Base-by-base conservation (phyloP, 805 yeast genomes). In the Candida silvicultrix region DNA sequence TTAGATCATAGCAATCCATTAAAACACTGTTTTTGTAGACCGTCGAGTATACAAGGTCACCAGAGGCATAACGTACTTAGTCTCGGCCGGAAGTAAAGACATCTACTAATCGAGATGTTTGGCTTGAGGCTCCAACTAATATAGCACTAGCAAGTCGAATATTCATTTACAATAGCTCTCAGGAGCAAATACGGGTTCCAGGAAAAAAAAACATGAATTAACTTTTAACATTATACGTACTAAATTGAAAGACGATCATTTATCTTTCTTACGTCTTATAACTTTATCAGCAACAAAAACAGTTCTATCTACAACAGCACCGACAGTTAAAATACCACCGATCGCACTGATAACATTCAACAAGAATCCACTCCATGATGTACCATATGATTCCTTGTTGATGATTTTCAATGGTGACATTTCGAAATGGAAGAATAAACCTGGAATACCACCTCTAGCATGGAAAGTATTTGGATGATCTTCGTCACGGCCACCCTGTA, bases 321-420 rank as follows among this genome's bases (percentile, higher is more conserved):
- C 98, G 23, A 92, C 89, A 23, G 97, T 90, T 48, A 94, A 71
- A 11, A 94, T 89, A 41, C 98, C 97, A 10, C 97, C 98, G 37
- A 92, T 75, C 8, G 95, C 88, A 46, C 96, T 85, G 53, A 94
- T 80, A 23, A 86, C 87, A 32, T 90, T 89, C 48, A 89, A 69
- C 22, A 89, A 58, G 60, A 90, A 89, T 2, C 89, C 86, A 28
- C 90, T 83, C 83, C 94, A 85, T 2, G 94, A 75, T 61, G 82
- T 84, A 16, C 64, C 62, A 47, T 71, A 72, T 41, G 68, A 81
- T 64, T 94, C 95, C 47, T 79, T 74, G 67, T 92, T 89, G 58
- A 90, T 86, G 43, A 94, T 89, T 62, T 89, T 89, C 71, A 94
- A 73, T 11, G 98, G 96, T 46, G 95, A 83, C 64, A 94, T 89